Evolutionary conservation across 2,329 filamentous ascomycete species (phyloP).

Genomic region (Fusarium decemcellulare): DNA sequence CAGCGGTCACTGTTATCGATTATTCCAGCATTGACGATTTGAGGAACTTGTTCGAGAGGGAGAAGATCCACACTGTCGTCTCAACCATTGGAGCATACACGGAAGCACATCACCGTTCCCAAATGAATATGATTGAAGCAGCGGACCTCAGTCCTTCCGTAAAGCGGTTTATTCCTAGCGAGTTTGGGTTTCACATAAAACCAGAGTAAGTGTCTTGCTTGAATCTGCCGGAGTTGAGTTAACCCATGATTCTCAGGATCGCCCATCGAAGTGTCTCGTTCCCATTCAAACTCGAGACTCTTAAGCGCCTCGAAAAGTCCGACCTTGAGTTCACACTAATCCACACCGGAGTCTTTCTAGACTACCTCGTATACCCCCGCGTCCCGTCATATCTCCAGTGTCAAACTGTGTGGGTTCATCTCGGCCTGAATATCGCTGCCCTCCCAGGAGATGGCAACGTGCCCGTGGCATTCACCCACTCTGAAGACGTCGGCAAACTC

Average conservation of each 20-base stretch:
- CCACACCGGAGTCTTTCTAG: background rate
- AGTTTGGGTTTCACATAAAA: background rate
- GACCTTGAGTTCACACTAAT: background rate
- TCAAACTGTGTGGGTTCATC: background rate
- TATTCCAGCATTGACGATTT: background rate
- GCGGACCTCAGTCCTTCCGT: background rate
- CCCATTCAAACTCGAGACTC: background rate
- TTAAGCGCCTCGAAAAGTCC: background rate
- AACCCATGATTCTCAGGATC: background rate
- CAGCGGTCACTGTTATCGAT: background rate
- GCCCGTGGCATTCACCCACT: background rate
- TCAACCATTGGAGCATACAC: background rate
- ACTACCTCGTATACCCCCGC: background rate
- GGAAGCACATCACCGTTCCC: background rate
- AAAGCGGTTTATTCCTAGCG: background rate
- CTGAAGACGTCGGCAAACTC: background rate
- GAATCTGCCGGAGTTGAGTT: too few species aligned
- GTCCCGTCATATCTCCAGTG: background rate
- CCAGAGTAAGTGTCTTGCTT: background rate
- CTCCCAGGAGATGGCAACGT: background rate
- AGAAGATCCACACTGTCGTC: background rate
- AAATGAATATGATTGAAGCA: background rate
- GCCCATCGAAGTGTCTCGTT: background rate
- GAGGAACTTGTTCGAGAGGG: background rate
- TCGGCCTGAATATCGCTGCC: background rate